These are phyloP conservation scores for Akebia trifoliata DNA, from an alignment of 164 flowering plant species.

Conservation along the genomic window DNA sequence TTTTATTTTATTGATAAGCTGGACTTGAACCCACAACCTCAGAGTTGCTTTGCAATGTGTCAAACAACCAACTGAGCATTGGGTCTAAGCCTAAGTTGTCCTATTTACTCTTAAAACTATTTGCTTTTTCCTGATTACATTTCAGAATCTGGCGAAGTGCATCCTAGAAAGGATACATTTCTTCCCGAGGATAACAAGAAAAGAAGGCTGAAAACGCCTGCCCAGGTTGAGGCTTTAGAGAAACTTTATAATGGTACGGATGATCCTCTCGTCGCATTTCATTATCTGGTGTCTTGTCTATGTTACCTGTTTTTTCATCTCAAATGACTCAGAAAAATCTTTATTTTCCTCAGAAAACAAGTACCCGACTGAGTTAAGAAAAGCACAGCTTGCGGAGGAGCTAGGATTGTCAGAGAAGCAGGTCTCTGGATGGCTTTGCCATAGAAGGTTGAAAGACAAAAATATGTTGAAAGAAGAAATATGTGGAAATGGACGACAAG, in stretches of 20 bases:
- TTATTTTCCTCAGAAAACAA: constrained; percentile 61
- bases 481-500: constrained; percentile 53
- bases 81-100: too few species aligned
- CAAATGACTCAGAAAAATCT: constrained; percentile 1
- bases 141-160: constrained; percentile 43
- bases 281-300: not conserved
- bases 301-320: not conserved
- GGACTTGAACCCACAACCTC: too few species aligned
- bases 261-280: constrained; percentile 6
- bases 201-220: constrained; percentile 72
- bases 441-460: constrained; percentile 91
- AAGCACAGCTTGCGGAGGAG: constrained; percentile 50
- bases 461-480: constrained; percentile 43
- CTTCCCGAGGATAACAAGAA: constrained; percentile 49
- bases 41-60: too few species aligned
- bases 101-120: not conserved
- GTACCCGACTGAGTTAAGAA: constrained; percentile 72
- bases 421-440: constrained; percentile 95
- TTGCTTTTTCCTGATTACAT: constrained; percentile 4
- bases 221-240: constrained; percentile 70
- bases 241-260: constrained; percentile 64
- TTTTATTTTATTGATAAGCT: too few species aligned
- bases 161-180: constrained; percentile 47
- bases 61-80: too few species aligned
- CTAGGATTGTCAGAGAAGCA: constrained; percentile 85